Base-by-base conservation (phyloP, 2,329 filamentous ascomycete genomes). In the Scorias spongiosa region DNA sequence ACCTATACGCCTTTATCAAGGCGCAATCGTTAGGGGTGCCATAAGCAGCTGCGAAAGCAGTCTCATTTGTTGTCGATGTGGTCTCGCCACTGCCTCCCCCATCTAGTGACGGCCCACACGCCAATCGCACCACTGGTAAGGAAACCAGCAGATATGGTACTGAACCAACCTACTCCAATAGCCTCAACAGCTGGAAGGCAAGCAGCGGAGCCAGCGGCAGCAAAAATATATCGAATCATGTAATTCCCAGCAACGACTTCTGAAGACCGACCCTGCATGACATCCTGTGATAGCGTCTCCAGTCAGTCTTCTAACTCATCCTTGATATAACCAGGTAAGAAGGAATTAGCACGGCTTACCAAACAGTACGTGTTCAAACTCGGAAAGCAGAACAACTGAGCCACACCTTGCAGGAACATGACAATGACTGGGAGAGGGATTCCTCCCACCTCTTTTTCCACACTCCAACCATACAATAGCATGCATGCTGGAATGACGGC, bases 151-250 rank as follows among this genome's bases (percentile, higher is more conserved):
- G 70, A 76, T 45, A 87, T 79, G 1, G 83, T 87, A 39, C 73
- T 79, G 58, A 87, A 88, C 81, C 83, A 88, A 0, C 84, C 85
- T 0, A 89, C 78, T 2, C 85, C 84, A 44, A 91, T 80, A 28
- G 62, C 65, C 47, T 86, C 67, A n/a, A 87, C 72, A 1, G 79
- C 81, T 0, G 85, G 85, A 45, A 91, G 66, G 44, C 83, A 83
- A 1, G 77, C 74, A 0, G 81, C 84, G 2, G 78, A 82, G 0
- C 76, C 82, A 4, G 75, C 63, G 10, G 81, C 83, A 1, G 78
- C 84, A 51, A 87, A 82, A 5, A 86, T 57, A 59, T 89, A 91
- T 5, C 84, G 70, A 42, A 84, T 68, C 54, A 86, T 77, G 60
- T 88, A 91, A 59, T 89, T 91, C 0, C 82, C 81, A 0, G 83